Conservation (phyloP, 2,329 filamentous ascomycete genomes). For the Lithohypha guttulata region DNA sequence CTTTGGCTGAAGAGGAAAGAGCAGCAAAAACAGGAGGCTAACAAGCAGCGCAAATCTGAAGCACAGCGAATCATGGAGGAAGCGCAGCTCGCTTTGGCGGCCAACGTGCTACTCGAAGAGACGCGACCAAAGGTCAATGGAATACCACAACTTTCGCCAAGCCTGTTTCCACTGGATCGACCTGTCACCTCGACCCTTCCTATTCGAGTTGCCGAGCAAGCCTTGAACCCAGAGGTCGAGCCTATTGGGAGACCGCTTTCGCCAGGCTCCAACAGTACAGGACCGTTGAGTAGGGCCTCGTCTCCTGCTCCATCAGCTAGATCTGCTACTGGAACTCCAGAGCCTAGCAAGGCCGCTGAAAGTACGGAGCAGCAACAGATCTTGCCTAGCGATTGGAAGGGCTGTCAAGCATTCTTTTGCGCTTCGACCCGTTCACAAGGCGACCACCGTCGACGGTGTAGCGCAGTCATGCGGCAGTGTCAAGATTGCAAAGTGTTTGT, state of each 20-base stretch:
- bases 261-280: conserved; percentile 24
- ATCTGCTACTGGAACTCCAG: conserved; percentile 32
- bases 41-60: conserved; percentile 3
- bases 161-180: not conserved
- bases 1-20: conserved; percentile 22
- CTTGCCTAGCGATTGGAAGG: conserved; percentile 31
- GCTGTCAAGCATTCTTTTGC: conserved; percentile 40
- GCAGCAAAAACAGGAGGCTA: conserved; percentile 7
- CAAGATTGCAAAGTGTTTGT: conserved; percentile 36
- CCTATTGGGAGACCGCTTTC: conserved; percentile 18
- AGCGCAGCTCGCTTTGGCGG: conserved; percentile 3
- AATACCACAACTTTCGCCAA: conserved; percentile 1
- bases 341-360: conserved; percentile 28
- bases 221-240: conserved; percentile 17
- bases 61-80: conserved; percentile 4
- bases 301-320: conserved; percentile 29
- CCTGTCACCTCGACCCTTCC: conserved; percentile 7
- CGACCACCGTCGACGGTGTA: conserved; percentile 36
- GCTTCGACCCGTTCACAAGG: conserved; percentile 32
- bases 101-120: conserved; percentile 8
- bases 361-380: conserved; percentile 6
- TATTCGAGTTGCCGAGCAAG: conserved; percentile 8
- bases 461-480: conserved; percentile 35
- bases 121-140: not conserved
- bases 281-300: conserved; percentile 30